phyloP scores from a whole-genome alignment of 495 filamentous ascomycete genomes.

The Viridothelium virens region DNA sequence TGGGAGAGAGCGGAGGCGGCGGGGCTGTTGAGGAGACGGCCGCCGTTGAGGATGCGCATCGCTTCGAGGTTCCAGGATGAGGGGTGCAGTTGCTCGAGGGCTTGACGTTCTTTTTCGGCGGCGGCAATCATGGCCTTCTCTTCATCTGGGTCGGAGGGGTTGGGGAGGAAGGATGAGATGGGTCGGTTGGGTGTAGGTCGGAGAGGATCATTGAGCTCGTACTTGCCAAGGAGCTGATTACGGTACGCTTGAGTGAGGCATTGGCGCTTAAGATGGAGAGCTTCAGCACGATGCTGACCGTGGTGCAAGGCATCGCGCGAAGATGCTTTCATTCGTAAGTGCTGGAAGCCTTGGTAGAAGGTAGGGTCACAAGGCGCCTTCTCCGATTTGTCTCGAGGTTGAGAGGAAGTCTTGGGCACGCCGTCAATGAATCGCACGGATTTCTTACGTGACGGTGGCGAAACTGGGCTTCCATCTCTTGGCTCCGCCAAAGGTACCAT shows the following conservation, averaged over 20 bases:
- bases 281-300: conserved; percentile 77
- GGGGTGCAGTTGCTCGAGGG: conserved; percentile 63
- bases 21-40: conserved; percentile 69
- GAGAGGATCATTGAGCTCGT: conserved; percentile 51
- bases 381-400: conserved; percentile 7
- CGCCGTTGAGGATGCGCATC: conserved; percentile 67
- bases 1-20: conserved; percentile 46
- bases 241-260: conserved; percentile 31
- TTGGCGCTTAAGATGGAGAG: conserved; percentile 73
- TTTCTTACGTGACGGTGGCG: conserved; percentile 45
- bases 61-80: conserved; percentile 77
- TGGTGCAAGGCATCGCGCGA: conserved; percentile 72
- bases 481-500: conserved; percentile 8
- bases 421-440: conserved; percentile 67
- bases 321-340: conserved; percentile 50
- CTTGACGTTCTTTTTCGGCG: conserved; percentile 67
- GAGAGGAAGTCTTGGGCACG: conserved; percentile 30
- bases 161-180: conserved; percentile 30
- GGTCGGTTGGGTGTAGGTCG: conserved; percentile 42
- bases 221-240: conserved; percentile 70
- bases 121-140: conserved; percentile 51
- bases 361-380: conserved; percentile 51
- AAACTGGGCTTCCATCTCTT: conserved; percentile 21
- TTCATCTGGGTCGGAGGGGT: conserved; percentile 37
- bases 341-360: conserved; percentile 87